Evolutionary conservation across 331 rosid genomes (phyloP).

Genomic region (Malus hybrid): DNA sequence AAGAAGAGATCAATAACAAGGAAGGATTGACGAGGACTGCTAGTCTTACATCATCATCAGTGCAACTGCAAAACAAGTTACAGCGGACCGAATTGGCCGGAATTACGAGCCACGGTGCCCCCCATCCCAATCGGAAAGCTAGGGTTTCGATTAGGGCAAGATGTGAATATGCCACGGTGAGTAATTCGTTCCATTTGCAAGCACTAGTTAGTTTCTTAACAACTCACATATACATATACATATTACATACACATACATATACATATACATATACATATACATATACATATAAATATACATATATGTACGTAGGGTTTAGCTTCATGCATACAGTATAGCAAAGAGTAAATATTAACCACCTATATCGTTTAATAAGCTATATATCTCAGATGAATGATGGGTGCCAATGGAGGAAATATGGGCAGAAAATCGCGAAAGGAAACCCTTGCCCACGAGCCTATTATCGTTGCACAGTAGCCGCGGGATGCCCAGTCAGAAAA

Average conservation of each 20-base stretch:
- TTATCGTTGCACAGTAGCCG: slow-evolving; percentile 87
- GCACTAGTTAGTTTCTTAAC: background rate
- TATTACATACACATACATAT: no score
- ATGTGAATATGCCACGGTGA: slow-evolving; percentile 86
- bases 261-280: no score
- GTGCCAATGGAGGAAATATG: slow-evolving; percentile 96
- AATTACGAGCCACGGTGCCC: slow-evolving; percentile 25
- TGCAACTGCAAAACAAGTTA: slow-evolving; percentile 35
- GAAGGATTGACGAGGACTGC: slow-evolving; percentile 12
- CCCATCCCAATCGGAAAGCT: slow-evolving; percentile 70
- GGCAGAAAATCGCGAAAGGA: slow-evolving; percentile 87
- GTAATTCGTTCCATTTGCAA: slow-evolving; percentile 10
- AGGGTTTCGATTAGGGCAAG: slow-evolving; percentile 97
- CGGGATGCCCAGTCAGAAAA: slow-evolving; percentile 86
- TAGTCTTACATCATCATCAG: background rate
- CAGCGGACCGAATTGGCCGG: slow-evolving; percentile 36
- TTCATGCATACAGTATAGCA: background rate
- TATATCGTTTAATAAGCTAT: background rate
- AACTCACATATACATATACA: no score
- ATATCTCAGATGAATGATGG: slow-evolving; percentile 74
- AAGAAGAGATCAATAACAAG: slow-evolving; percentile 6
- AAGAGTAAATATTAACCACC: background rate
- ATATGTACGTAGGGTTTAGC: background rate
- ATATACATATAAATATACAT: no score
- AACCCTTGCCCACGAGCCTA: slow-evolving; percentile 96